These are phyloP conservation scores for Acaromyces ingoldii DNA, from an alignment of 1,284 basidiomycete genomes.

Conservation along the genomic window DNA sequence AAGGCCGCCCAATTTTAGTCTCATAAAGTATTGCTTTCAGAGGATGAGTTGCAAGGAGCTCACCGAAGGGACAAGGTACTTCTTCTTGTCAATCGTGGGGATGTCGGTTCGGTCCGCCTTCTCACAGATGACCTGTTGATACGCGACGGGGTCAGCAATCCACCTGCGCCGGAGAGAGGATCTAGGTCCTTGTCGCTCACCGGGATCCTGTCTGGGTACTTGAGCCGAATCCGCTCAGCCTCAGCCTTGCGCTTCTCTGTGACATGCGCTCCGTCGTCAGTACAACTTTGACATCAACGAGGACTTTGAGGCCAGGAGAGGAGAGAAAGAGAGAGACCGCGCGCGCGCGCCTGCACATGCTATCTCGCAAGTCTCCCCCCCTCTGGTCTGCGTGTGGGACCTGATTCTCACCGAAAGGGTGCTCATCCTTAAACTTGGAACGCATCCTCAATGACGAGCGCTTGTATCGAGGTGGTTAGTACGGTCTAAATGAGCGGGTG, in stretches of 20 bases:
- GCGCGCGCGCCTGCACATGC: too few relatives aligned
- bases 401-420: slow-evolving; percentile 77
- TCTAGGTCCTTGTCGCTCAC: slow-evolving; percentile 54
- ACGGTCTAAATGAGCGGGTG: not conserved
- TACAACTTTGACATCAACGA: too few relatives aligned
- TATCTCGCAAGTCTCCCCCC: too few relatives aligned
- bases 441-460: slow-evolving; percentile 61
- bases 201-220: slow-evolving; percentile 96
- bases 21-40: too few relatives aligned
- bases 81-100: slow-evolving; percentile 99
- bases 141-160: not conserved
- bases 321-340: too few relatives aligned
- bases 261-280: too few relatives aligned
- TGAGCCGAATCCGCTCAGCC: slow-evolving; percentile 89
- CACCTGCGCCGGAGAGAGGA: not conserved
- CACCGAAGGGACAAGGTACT: slow-evolving; percentile 89
- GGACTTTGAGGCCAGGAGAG: too few relatives aligned
- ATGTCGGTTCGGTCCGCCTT: slow-evolving; percentile 99
- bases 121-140: slow-evolving; percentile 92
- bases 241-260: slow-evolving; percentile 97
- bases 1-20: too few relatives aligned
- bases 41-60: not conserved
- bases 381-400: too few relatives aligned
- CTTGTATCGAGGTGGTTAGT: not conserved
- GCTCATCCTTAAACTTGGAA: slow-evolving; percentile 99